Evolutionary conservation across 805 yeast genomes (phyloP), one percentile per base, ranked within the genome.

Genomic region (Wickerhamiella occidentalis): DNA sequence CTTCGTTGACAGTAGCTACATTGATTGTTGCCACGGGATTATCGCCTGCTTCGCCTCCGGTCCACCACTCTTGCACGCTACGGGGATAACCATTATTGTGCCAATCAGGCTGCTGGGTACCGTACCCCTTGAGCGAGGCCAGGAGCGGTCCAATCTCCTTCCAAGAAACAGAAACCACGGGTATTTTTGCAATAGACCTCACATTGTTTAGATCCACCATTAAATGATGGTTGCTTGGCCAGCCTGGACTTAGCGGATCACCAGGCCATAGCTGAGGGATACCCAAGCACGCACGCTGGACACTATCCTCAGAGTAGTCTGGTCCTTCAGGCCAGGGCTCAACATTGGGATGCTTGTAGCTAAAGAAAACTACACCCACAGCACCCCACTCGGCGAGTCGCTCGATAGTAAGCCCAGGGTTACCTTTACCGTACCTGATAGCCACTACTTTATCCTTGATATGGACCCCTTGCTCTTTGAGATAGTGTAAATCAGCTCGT

Each of bases 171-270:
- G 96, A 88, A 0, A 85, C 68, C 6, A 83, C 72, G 1, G 95
- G 94, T 3, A 90, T 76, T 15, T 77, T 72, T 1, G 94, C 83
- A 1, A 84, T 69, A 36, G 76, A 68, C 4, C 71, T 82, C 1
- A 81, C 71, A 22, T 74, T 66, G 6, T 68, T 63, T 66, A 78
- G 67, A 12, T 64, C 59, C 49, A 70, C 68, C 13, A 68, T 68
- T 41, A 65, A 65, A 49, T 64, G 62, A 19, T 67, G 68, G 36
- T 66, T 66, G 19, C 75, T 67, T 0, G 80, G 70, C 79, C 82
- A 78, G 1, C 94, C 95, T 0, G 95, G 94, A 2, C 83, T 73
- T 30, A 84, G 61, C 3, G 86, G 75, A 62, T 87, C 92, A 7
- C 96, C 96, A 1, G 90, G 76, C 51, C 77, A 74, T 48, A 65